Conservation (phyloP, 2,329 filamentous ascomycete genomes). For the Cladosporium sp. region DNA sequence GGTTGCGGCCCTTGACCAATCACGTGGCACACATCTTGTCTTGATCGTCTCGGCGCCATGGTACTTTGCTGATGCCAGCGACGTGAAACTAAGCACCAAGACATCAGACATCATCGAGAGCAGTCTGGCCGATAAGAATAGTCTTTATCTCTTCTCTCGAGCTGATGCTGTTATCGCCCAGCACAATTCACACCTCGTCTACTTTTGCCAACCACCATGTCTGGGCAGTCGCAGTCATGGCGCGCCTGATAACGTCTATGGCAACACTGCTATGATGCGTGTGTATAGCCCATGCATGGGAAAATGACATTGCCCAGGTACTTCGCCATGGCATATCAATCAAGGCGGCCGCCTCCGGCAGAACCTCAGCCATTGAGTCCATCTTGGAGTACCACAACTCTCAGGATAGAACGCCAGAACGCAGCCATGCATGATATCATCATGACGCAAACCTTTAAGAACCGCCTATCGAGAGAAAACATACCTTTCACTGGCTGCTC, state of each 20-base stretch:
- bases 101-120: not conserved
- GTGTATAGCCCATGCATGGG: not conserved
- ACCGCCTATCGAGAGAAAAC: not conserved
- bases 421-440: not conserved
- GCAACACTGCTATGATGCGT: not conserved
- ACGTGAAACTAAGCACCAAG: not conserved
- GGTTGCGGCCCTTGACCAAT: not conserved
- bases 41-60: conserved; percentile 6
- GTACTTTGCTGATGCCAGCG: not conserved
- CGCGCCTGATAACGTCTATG: not conserved
- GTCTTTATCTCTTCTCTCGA: not conserved
- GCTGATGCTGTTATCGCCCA: not conserved
- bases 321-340: not conserved
- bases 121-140: not conserved
- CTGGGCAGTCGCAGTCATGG: not conserved
- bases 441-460: not conserved
- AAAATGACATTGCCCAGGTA: not conserved
- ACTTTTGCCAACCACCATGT: not conserved
- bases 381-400: not conserved
- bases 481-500: no score
- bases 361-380: not conserved
- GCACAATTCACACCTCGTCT: not conserved
- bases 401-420: not conserved
- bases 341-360: not conserved
- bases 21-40: not conserved